These are phyloP conservation scores for Talaromyces sp. DNA, from an alignment of 2,329 filamentous ascomycete genomes.

Conservation along the genomic window DNA sequence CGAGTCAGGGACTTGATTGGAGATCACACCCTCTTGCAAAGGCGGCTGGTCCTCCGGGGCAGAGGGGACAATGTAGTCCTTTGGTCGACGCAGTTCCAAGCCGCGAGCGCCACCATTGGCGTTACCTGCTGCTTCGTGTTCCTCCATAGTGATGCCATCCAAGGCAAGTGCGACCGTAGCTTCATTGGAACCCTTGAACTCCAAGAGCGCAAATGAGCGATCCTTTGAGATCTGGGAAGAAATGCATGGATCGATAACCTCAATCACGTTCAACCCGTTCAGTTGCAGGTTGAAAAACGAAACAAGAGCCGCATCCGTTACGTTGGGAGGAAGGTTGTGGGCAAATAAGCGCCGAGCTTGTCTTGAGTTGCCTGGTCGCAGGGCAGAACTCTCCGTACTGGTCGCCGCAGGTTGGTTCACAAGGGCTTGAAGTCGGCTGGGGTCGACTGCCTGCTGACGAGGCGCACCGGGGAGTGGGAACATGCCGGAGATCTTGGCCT, in stretches of 20 bases:
- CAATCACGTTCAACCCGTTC: slow-evolving; percentile 90
- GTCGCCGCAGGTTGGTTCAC: slow-evolving; percentile 78
- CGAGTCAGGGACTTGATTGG: slow-evolving; percentile 80
- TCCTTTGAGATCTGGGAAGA: slow-evolving; percentile 79
- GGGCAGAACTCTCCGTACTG: slow-evolving; percentile 64
- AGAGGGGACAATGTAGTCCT: slow-evolving; percentile 88
- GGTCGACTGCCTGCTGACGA: slow-evolving; percentile 91
- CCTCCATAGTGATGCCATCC: slow-evolving; percentile 84
- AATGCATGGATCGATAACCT: slow-evolving; percentile 77
- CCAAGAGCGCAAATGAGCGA: slow-evolving; percentile 75
- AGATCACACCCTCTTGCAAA: slow-evolving; percentile 72
- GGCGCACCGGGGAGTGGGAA: slow-evolving; percentile 95
- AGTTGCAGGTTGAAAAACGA: slow-evolving; percentile 95
- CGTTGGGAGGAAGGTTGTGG: slow-evolving; percentile 70
- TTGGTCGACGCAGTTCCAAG: slow-evolving; percentile 77
- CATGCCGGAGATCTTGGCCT: slow-evolving; percentile 98
- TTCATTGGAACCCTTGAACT: slow-evolving; percentile 84
- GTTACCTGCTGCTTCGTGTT: slow-evolving; percentile 56
- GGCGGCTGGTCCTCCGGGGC: slow-evolving; percentile 65
- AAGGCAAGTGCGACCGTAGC: slow-evolving; percentile 87
- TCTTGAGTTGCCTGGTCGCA: slow-evolving; percentile 89
- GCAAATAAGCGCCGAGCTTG: slow-evolving; percentile 90
- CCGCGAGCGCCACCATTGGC: slow-evolving; percentile 53
- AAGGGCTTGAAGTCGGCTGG: slow-evolving; percentile 87
- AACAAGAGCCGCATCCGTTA: slow-evolving; percentile 71